A percentile compares a stretch with the other conserved stretches of the same genome.
These are phyloP conservation scores for Platanthera zijinensis DNA, from an alignment of 106 monocot species.

Conservation along the genomic window DNA sequence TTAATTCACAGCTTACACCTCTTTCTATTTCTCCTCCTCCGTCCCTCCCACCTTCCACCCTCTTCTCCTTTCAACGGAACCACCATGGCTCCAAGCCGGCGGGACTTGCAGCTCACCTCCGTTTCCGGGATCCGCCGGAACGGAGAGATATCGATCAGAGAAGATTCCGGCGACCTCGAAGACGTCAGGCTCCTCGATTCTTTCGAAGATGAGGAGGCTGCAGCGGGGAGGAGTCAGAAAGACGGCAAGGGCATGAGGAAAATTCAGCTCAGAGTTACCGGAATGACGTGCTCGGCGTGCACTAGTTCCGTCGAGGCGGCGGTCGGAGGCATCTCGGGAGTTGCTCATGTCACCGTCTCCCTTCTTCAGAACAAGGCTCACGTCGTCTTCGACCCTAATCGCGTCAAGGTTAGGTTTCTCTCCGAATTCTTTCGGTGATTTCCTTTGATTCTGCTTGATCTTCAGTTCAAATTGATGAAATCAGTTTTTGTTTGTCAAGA, in stretches of 20 bases:
- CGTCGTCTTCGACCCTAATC: slow-evolving; percentile 18
- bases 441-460: background rate
- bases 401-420: slow-evolving; percentile 7
- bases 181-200: slow-evolving; percentile 12
- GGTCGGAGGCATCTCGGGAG: slow-evolving; percentile 15
- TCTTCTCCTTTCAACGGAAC: background rate
- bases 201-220: slow-evolving; percentile 5
- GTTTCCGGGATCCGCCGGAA: background rate
- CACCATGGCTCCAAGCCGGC: slow-evolving; percentile 7
- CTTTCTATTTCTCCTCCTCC: background rate
- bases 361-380: slow-evolving; percentile 23
- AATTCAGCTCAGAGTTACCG: slow-evolving; percentile 16
- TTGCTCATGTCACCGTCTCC: slow-evolving; percentile 14
- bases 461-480: background rate
- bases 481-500: background rate
- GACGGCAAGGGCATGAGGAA: slow-evolving; percentile 9
- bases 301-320: slow-evolving; percentile 16
- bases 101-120: slow-evolving; percentile 9
- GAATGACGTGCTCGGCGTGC: slow-evolving; percentile 30
- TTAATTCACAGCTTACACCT: background rate
- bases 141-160: background rate
- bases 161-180: slow-evolving; percentile 5
- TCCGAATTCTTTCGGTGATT: background rate
- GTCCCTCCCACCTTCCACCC: background rate
- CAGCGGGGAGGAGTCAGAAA: background rate